Percentiles rank a stretch among this genome's conserved stretches.
Conservation (phyloP, 768 basidiomycete species). For the Suillus clintonianus region DNA sequence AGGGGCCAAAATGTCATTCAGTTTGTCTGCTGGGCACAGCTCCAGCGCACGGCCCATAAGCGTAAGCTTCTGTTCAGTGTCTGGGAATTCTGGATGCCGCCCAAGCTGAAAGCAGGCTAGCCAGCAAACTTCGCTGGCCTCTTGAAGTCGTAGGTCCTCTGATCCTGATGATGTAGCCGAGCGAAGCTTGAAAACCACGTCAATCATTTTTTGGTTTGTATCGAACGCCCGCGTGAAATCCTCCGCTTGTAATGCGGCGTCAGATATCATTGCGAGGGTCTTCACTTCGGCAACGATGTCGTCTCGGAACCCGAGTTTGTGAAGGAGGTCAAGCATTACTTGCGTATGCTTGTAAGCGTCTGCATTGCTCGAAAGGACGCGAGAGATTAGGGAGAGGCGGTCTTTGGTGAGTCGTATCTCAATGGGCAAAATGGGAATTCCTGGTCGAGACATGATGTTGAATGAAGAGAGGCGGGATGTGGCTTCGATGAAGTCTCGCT, state of each 20-base stretch:
- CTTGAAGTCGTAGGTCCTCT: slow-evolving; percentile 46
- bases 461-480: slow-evolving; percentile 95
- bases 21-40: slow-evolving; percentile 79
- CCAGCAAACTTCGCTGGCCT: slow-evolving; percentile 87
- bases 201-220: slow-evolving; percentile 71
- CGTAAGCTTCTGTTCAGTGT: slow-evolving; percentile 63
- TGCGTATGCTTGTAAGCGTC: slow-evolving; percentile 92
- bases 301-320: slow-evolving; percentile 80
- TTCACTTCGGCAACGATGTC: slow-evolving; percentile 80
- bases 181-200: slow-evolving; percentile 54
- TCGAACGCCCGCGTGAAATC: slow-evolving; percentile 79
- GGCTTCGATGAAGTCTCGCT: slow-evolving; percentile 95
- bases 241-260: slow-evolving; percentile 79
- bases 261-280: slow-evolving; percentile 86
- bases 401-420: slow-evolving; percentile 93
- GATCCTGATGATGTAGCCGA: slow-evolving; percentile 25
- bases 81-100: slow-evolving; percentile 73
- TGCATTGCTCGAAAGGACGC: slow-evolving; percentile 78
- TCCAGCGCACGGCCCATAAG: slow-evolving; percentile 83
- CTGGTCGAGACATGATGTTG: slow-evolving; percentile 74
- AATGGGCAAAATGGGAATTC: slow-evolving; percentile 82
- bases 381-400: slow-evolving; percentile 82
- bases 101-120: slow-evolving; percentile 87
- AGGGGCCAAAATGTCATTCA: slow-evolving; percentile 72
- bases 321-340: slow-evolving; percentile 86